These are phyloP conservation scores for Tetrahymena thermophila DNA, from an alignment of 73 alveolate species.

Conservation along the genomic window DNA sequence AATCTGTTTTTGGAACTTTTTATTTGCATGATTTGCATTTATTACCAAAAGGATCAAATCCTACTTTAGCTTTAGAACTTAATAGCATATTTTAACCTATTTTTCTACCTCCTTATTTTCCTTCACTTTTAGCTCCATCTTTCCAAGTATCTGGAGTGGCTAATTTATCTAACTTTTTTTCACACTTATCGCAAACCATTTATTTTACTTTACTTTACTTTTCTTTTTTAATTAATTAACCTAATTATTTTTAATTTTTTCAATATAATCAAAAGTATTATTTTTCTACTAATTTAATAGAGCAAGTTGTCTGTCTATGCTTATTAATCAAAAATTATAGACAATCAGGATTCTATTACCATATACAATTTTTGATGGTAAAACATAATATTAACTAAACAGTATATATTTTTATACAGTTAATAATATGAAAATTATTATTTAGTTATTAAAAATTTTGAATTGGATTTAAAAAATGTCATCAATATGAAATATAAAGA, in stretches of 20 bases:
- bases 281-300: background rate
- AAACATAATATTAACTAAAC: no score
- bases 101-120: background rate
- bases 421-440: no score
- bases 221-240: background rate
- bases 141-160: background rate
- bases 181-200: slow-evolving; percentile 45
- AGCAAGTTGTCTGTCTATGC: background rate
- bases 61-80: background rate
- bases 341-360: background rate
- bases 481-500: no score
- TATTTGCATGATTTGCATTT: slow-evolving; percentile 32
- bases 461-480: no score
- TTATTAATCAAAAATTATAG: background rate
- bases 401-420: no score
- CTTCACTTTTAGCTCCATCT: background rate
- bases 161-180: slow-evolving; percentile 10
- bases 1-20: slow-evolving; percentile 17
- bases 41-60: slow-evolving; percentile 32
- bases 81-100: slow-evolving; percentile 28
- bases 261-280: no score
- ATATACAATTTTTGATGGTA: no score
- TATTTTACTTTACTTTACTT: background rate
- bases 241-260: no score
- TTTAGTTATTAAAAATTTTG: no score